phyloP scores from a whole-genome alignment of 2,329 filamentous ascomycete genomes.

The Ascochyta viciae-villosae region DNA sequence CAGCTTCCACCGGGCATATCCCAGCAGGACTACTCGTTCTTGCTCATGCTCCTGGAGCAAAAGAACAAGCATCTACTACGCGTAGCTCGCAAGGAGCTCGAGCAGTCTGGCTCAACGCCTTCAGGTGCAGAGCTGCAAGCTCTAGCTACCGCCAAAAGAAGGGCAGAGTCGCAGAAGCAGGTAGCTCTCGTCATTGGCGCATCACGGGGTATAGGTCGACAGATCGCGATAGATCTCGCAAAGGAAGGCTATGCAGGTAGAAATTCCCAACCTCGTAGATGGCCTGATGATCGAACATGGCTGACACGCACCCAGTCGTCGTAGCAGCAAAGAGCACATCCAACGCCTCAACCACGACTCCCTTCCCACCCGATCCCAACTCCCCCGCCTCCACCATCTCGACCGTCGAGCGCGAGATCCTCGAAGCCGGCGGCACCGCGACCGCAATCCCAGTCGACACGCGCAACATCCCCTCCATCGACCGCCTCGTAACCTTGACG shows the following conservation, averaged over 20 bases:
- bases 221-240: conserved; percentile 79
- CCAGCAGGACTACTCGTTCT: conserved; percentile 1
- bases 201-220: conserved; percentile 80
- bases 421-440: conserved; percentile 67
- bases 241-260: conserved; percentile 73
- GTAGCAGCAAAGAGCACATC: conserved; percentile 79
- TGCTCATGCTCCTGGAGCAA: conserved; percentile 1
- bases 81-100: conserved; percentile 1
- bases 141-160: conserved; percentile 10
- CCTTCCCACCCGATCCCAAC: conserved; percentile 80
- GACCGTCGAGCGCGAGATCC: conserved; percentile 79
- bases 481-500: conserved; percentile 50
- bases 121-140: background rate
- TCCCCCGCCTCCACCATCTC: conserved; percentile 77
- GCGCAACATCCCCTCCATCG: conserved; percentile 60
- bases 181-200: conserved; percentile 78
- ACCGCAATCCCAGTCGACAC: conserved; percentile 74
- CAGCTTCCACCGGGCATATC: background rate
- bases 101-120: background rate
- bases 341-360: conserved; percentile 61
- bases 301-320: conserved; percentile 59
- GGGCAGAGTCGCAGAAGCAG: conserved; percentile 39
- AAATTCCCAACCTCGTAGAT: conserved; percentile 2
- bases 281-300: background rate
- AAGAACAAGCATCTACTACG: background rate